Evolutionary conservation across 2,329 filamentous ascomycete species (phyloP), one percentile per base, ranked within the genome.

Genomic region (Nothophaeocryptopus gaeumannii): DNA sequence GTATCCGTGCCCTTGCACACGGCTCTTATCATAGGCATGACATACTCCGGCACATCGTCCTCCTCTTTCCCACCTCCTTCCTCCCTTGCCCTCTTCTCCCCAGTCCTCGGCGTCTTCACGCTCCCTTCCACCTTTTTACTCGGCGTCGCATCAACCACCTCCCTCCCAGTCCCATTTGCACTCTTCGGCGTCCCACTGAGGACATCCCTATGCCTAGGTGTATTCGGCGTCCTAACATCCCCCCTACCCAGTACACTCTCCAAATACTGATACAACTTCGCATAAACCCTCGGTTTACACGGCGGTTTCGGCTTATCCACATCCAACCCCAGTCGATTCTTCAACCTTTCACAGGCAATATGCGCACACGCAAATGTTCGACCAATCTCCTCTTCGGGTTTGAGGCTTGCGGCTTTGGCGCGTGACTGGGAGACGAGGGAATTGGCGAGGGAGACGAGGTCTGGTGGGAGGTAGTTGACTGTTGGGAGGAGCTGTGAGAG

Each of bases 321-420:
- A 0, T 91, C 90, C 7, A 96, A 81, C 64, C 90, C 82, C 38
- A 95, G 80, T 0, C 77, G 68, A 47, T 84, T 86, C 64, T 90
- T 91, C 34, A 96, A 76, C 45, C 89, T 89, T 46, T 92, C 89
- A 66, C 91, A 97, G 14, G 93, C 93, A 53, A 99, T 80, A 70
- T 96, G 85, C 11, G 88, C 87, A 67, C 90, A 96, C 3, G 86
- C 87, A 68, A 93, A 93, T 4, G 81, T 78, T 14, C 91, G 80
- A n/a, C 86, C 89, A 57, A 93, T 83, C 68, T 96, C 91, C 68
- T 96, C 90, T 48, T 95, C 89, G 2, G 84, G 79, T 66, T 90
- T 95, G 45, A 96, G 76, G 12, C 81, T 86, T 63, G 82, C 84
- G 42, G 88, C 89, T 62, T 83, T 84, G 64, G 84, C 82, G 31